phyloP scores from a whole-genome alignment of 2,329 filamentous ascomycete genomes.

The Dactylonectria estremocensis region DNA sequence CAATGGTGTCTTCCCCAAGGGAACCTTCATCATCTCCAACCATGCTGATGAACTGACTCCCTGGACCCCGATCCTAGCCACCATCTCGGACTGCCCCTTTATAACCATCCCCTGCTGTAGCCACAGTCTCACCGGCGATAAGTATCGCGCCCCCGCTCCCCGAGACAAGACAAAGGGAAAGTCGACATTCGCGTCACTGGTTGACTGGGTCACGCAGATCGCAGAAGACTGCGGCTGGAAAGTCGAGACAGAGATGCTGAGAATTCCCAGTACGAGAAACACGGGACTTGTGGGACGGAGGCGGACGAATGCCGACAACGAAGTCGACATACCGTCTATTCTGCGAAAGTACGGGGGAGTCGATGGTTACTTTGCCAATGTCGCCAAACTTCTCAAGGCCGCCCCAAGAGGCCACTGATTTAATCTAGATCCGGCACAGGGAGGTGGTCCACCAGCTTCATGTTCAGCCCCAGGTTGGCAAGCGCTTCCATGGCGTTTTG shows the following conservation, averaged over 20 bases:
- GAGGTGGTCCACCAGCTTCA: conserved; percentile 7
- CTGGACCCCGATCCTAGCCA: conserved; percentile 93
- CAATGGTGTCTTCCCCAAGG: conserved; percentile 77
- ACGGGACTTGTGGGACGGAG: conserved; percentile 81
- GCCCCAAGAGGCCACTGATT: conserved; percentile 44
- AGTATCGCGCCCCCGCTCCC: conserved; percentile 77
- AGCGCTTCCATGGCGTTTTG: conserved; percentile 22
- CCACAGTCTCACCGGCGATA: conserved; percentile 83
- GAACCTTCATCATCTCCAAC: conserved; percentile 95
- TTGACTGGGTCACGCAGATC: conserved; percentile 81
- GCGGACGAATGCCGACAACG: conserved; percentile 46
- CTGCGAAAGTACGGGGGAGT: conserved; percentile 69
- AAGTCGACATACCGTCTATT: conserved; percentile 61
- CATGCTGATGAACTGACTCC: conserved; percentile 96
- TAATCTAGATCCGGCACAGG: conserved; percentile 5
- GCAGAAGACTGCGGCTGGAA: conserved; percentile 81
- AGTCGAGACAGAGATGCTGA: conserved; percentile 86
- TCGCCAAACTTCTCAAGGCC: conserved; percentile 72
- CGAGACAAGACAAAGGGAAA: conserved; percentile 64
- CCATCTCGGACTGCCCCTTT: conserved; percentile 83
- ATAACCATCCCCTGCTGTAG: conserved; percentile 97
- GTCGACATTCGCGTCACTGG: conserved; percentile 88
- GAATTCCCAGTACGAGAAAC: conserved; percentile 95
- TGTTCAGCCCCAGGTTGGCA: conserved; percentile 9
- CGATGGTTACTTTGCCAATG: conserved; percentile 71